Evolutionary conservation across 345 rosid species (phyloP), one percentile per base, ranked within the genome.

Genomic region (Populus simonii): DNA sequence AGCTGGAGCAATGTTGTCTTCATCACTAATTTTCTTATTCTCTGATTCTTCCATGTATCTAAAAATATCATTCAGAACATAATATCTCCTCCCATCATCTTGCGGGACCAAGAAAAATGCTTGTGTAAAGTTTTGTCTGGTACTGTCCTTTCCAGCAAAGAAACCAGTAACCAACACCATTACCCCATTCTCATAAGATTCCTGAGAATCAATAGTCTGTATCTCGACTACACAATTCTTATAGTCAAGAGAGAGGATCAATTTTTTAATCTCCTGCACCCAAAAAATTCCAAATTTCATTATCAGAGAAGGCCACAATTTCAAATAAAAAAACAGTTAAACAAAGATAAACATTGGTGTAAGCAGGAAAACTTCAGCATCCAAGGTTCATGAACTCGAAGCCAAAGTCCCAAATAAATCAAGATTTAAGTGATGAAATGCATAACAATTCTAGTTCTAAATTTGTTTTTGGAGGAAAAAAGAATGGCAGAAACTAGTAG

Each of bases 31-130:
- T 69, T 67, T 43, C 10, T 57, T n/a, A 39, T 61, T 79, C 9
- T 38, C 78, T 67, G 71, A 41, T 79, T 79, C 78, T 7, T 73
- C 88, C 61, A 89, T 81, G 9, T 84, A 91, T 82, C 94, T 90
- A 66, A 94, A 83, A 49, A 89, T 78, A 81, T 94, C 98, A 72
- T 89, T 92, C n/a, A 88, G 78, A 70, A 94, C 98, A 82, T 62
- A 92, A 80, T 83, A 94, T 49, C 90, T 82, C 29, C 15, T 41
- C 23, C 77, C 72, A 13, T 77, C 66, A 7, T 85, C 78, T 78
- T 87, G 89, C 2, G 92, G 92, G 11, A 91, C 92, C 68, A 94
- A 86, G 74, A 94, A 91, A 88, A 94, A 92, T 25, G 83, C 43
- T 55, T 92, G 98, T 0, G 87, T 71, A 73, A 91, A 91, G 68